Evolutionary conservation across 495 filamentous ascomycete genomes (phyloP).

Genomic region (Aspergillus saccharolyticus): DNA sequence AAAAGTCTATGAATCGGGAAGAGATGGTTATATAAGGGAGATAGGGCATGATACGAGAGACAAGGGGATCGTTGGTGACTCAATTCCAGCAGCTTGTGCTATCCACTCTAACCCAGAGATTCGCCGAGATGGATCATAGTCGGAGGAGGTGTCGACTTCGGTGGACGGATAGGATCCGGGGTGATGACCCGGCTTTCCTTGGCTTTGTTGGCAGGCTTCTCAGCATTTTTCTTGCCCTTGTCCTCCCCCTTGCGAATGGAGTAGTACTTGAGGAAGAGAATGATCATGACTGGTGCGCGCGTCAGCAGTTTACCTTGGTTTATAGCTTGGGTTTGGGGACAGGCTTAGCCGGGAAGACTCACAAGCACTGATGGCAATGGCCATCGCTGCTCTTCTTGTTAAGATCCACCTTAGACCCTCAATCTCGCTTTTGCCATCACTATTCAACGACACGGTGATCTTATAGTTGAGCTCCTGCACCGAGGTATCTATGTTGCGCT

Average conservation of each 20-base stretch:
- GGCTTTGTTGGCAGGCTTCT: constrained; percentile 27
- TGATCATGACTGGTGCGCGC: constrained; percentile 37
- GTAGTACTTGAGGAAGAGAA: constrained; percentile 42
- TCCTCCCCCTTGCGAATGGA: constrained; percentile 33
- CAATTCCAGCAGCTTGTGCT: too few species aligned
- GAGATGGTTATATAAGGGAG: constrained; percentile 1
- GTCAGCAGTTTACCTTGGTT: constrained; percentile 18
- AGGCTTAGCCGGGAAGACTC: too few species aligned
- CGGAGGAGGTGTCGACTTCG: constrained; percentile 7
- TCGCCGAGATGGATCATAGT: constrained; percentile 32
- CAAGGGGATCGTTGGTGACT: too few species aligned
- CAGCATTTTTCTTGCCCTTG: constrained; percentile 27
- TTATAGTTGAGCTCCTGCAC: constrained; percentile 93
- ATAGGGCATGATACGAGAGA: neutral
- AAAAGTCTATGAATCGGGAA: neutral
- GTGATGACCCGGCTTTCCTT: constrained; percentile 22
- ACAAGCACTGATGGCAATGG: constrained; percentile 54
- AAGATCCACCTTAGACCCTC: constrained; percentile 88
- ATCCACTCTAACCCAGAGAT: constrained; percentile 31
- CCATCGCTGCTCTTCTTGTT: constrained; percentile 77
- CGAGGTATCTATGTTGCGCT: constrained; percentile 72
- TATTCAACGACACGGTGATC: constrained; percentile 80
- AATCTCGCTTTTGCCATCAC: constrained; percentile 82
- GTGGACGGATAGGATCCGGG: constrained; percentile 16
- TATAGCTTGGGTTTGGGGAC: too few species aligned